Evolutionary conservation across 805 yeast genomes (phyloP).

Genomic region (Kuraishia piskuri): DNA sequence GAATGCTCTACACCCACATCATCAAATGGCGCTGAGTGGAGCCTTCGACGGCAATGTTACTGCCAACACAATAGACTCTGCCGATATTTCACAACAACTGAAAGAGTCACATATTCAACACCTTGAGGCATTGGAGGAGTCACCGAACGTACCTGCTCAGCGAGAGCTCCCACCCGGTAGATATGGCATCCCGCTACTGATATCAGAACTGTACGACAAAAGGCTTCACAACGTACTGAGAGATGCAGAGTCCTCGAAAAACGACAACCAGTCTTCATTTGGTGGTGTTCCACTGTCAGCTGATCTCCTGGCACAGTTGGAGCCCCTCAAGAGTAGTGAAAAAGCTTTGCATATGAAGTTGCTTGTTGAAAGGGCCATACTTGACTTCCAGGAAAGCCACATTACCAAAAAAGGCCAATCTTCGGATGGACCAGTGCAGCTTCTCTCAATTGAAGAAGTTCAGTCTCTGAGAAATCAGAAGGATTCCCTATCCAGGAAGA

Average conservation of each 20-base stretch:
- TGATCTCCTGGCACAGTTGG: neutral
- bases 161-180: neutral
- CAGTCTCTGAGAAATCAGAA: conserved; percentile 6
- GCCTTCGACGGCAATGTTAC: neutral
- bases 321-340: neutral
- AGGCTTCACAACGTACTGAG: neutral
- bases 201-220: neutral
- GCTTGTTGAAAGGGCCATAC: conserved; percentile 9
- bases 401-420: no score
- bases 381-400: conserved; percentile 5
- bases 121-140: neutral
- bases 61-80: neutral
- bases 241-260: neutral
- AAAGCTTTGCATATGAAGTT: conserved; percentile 9
- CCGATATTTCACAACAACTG: neutral
- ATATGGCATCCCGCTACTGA: neutral
- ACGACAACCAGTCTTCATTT: neutral
- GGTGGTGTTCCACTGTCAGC: neutral
- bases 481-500: conserved; percentile 7
- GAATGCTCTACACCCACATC: neutral
- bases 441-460: conserved; percentile 3
- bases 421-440: conserved; percentile 8
- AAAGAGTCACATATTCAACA: neutral
- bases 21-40: neutral
- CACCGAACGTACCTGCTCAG: neutral